Percentiles rank a stretch among this genome's conserved stretches.
Evolutionary conservation across 208 protist species (phyloP).

Genomic region (Leishmania martiniquensis): DNA sequence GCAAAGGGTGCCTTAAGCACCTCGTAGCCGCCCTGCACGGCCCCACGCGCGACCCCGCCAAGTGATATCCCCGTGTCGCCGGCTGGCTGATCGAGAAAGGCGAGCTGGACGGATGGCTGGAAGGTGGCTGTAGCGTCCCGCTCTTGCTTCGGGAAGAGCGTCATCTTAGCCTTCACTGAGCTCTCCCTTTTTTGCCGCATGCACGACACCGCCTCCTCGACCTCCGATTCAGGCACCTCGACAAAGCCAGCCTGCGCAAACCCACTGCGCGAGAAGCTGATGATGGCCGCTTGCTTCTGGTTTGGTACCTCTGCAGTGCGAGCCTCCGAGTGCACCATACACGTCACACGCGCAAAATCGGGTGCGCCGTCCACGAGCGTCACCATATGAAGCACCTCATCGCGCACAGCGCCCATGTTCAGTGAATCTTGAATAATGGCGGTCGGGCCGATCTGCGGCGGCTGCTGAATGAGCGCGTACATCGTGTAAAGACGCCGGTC

Average conservation of each 20-base stretch:
- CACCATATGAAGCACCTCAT: conserved; percentile 76
- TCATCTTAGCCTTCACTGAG: background rate
- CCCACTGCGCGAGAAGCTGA: conserved; percentile 56
- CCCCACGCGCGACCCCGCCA: conserved; percentile 58
- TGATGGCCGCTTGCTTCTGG: conserved; percentile 54
- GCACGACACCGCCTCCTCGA: conserved; percentile 20
- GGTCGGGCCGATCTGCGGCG: conserved; percentile 21
- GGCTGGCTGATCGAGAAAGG: conserved; percentile 55
- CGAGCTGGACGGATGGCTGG: conserved; percentile 72
- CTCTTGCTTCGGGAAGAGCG: conserved; percentile 12
- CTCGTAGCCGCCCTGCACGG: conserved; percentile 66
- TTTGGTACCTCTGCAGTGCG: conserved; percentile 28
- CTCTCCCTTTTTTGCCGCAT: conserved; percentile 16
- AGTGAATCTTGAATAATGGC: conserved; percentile 66
- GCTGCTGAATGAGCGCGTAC: conserved; percentile 55
- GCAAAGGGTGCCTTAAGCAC: conserved; percentile 76
- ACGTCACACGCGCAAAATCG: conserved; percentile 58
- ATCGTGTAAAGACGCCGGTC: conserved; percentile 66
- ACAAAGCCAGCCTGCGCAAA: conserved; percentile 54
- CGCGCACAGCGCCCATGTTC: conserved; percentile 36
- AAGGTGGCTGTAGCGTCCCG: conserved; percentile 33
- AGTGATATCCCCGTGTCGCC: conserved; percentile 33
- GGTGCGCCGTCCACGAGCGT: conserved; percentile 40
- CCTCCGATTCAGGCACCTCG: conserved; percentile 52
- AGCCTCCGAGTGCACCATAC: conserved; percentile 36